A percentile compares a stretch with the other conserved stretches of the same genome.
Conservation (phyloP, 305 asterid genomes). For the Solanum hybrid region DNA sequence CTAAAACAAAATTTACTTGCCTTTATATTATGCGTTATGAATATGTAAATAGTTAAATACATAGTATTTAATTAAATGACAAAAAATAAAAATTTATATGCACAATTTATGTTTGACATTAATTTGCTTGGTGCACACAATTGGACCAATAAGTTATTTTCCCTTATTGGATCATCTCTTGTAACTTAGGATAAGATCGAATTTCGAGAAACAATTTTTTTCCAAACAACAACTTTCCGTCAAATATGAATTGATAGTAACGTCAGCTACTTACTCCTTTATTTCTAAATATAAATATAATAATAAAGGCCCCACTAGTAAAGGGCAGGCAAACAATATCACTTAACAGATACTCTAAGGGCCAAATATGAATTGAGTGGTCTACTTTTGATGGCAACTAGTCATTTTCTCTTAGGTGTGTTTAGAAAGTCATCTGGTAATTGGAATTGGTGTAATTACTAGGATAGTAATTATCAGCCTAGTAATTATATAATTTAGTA, state of each 20-base stretch:
- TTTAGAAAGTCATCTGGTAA: too few species aligned
- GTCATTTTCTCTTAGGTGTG: not conserved
- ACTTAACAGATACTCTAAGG: not conserved
- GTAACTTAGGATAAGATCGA: not conserved
- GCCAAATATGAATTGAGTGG: not conserved
- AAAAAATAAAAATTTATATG: not conserved
- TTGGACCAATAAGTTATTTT: not conserved
- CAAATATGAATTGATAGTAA: not conserved
- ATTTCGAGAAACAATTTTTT: not conserved
- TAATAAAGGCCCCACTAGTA: not conserved
- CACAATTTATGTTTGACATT: not conserved
- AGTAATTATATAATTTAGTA: too few species aligned
- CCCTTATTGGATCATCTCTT: not conserved
- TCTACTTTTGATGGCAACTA: not conserved
- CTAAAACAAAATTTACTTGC: too few species aligned
- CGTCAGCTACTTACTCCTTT: not conserved
- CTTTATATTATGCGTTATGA: not conserved
- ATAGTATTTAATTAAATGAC: not conserved
- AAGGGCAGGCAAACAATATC: not conserved
- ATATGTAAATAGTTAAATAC: not conserved
- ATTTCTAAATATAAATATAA: not conserved
- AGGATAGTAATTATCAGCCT: too few species aligned
- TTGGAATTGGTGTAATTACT: too few species aligned
- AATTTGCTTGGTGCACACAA: not conserved
- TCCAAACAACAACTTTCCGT: not conserved